A percentile compares a stretch with the other conserved stretches of the same genome.
Evolutionary conservation across 2,329 filamentous ascomycete genomes (phyloP).

Genomic region (Trichophyton simii): DNA sequence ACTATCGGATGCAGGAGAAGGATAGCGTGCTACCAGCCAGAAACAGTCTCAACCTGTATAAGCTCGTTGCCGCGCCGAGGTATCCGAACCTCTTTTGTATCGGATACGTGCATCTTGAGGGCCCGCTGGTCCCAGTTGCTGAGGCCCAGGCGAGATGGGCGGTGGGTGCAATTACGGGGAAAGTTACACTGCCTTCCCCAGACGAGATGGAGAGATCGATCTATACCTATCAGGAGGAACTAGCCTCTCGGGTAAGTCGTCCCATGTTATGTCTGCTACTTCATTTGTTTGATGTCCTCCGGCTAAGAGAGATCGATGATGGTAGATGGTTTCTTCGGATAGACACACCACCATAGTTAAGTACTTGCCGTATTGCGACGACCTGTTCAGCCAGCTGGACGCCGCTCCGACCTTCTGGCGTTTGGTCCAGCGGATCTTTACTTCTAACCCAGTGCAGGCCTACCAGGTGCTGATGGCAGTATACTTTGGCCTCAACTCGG

Average conservation of each 20-base stretch:
- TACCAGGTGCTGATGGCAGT: slow-evolving; percentile 22
- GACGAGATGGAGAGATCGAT: slow-evolving; percentile 21
- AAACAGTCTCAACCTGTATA: slow-evolving; percentile 22
- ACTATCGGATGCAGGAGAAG: slow-evolving; percentile 12
- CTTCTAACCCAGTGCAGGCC: slow-evolving; percentile 17
- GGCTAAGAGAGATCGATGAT: slow-evolving; percentile 12
- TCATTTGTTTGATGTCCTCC: not conserved
- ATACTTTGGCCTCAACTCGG: slow-evolving; percentile 27
- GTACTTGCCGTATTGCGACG: slow-evolving; percentile 24
- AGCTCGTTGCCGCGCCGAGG: slow-evolving; percentile 21
- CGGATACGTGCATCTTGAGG: slow-evolving; percentile 23
- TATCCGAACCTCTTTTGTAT: slow-evolving; percentile 26
- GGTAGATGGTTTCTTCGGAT: slow-evolving; percentile 22
- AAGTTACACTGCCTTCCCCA: slow-evolving; percentile 17
- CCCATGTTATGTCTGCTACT: not conserved
- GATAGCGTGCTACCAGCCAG: slow-evolving; percentile 11
- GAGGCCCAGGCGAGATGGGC: slow-evolving; percentile 28
- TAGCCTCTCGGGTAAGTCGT: slow-evolving; percentile 14
- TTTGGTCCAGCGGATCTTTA: slow-evolving; percentile 19
- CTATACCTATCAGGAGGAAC: slow-evolving; percentile 17
- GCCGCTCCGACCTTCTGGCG: slow-evolving; percentile 22
- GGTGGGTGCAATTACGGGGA: slow-evolving; percentile 20
- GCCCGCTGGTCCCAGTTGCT: slow-evolving; percentile 20
- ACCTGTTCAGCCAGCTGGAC: slow-evolving; percentile 23
- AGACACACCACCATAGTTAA: slow-evolving; percentile 21